phyloP scores from a whole-genome alignment of 2,329 filamentous ascomycete genomes.

The Hirsutella rhossiliensis region DNA sequence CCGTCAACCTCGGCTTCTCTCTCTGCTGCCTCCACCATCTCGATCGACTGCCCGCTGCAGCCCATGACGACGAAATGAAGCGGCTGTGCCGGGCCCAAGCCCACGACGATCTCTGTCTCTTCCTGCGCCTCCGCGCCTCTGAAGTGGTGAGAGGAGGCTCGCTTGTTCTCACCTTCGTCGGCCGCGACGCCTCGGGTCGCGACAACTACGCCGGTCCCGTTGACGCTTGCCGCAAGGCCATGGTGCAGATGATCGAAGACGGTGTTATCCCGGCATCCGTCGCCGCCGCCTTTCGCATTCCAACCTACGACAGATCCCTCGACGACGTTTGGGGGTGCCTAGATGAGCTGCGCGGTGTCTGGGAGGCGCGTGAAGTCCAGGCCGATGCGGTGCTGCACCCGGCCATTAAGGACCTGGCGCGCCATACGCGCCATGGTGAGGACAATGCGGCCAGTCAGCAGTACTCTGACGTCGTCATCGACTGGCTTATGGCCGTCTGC shows the following conservation, averaged over 20 bases:
- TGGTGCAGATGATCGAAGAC: not conserved
- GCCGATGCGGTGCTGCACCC: not conserved
- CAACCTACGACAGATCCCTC: not conserved
- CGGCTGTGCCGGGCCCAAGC: not conserved
- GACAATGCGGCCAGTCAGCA: not conserved
- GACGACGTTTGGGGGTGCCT: not conserved
- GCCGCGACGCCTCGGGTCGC: not conserved
- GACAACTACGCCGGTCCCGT: not conserved
- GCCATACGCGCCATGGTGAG: not conserved
- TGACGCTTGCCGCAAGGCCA: not conserved
- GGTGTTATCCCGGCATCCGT: not conserved
- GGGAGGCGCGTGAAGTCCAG: not conserved
- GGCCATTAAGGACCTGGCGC: not conserved
- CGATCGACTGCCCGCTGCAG: not conserved
- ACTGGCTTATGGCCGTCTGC: conserved; percentile 1
- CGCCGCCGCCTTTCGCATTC: not conserved
- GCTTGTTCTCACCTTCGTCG: not conserved
- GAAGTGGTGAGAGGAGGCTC: not conserved
- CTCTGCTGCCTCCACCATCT: conserved; percentile 1
- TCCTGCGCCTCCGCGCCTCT: not conserved
- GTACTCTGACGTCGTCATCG: not conserved
- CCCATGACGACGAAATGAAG: no score
- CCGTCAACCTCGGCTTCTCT: conserved; percentile 1
- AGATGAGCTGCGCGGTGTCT: not conserved
- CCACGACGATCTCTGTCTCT: not conserved